These are phyloP conservation scores for Flaveria floridana DNA, from an alignment of 140 eudicot species.

Conservation along the genomic window DNA sequence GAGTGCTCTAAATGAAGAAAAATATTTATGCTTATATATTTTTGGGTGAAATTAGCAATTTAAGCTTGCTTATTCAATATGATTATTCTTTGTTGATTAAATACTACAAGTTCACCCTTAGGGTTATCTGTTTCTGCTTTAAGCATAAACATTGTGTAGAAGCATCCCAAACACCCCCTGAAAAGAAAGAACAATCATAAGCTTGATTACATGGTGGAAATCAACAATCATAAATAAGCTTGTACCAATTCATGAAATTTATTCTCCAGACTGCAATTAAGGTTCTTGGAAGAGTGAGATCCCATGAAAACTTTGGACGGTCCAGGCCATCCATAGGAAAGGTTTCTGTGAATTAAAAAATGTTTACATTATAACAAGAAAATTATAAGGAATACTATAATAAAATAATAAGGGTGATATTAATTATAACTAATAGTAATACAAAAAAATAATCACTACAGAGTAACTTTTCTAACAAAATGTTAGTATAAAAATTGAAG, in stretches of 20 bases:
- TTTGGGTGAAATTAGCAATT: neutral
- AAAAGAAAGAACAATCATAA: slow-evolving; percentile 2
- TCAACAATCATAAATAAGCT: slow-evolving; percentile 20
- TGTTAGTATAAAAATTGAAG: slow-evolving; percentile 11
- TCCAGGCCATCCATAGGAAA: slow-evolving; percentile 42
- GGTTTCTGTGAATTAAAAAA: slow-evolving; percentile 41
- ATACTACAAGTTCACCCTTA: slow-evolving; percentile 1
- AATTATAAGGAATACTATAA: neutral
- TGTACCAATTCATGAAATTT: slow-evolving; percentile 53
- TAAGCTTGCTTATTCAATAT: neutral
- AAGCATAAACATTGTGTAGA: neutral
- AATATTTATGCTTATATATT: neutral
- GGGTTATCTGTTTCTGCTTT: neutral
- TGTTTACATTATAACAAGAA: slow-evolving; percentile 13
- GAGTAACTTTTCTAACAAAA: slow-evolving; percentile 18
- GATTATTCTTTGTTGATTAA: slow-evolving; percentile 11
- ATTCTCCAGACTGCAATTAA: slow-evolving; percentile 38
- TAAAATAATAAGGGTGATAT: neutral
- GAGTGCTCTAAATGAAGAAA: slow-evolving; percentile 1
- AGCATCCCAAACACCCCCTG: slow-evolving; percentile 5
- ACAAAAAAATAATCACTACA: neutral
- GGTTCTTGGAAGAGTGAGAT: slow-evolving; percentile 37
- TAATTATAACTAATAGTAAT: neutral
- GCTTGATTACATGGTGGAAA: slow-evolving; percentile 25
- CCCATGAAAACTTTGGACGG: slow-evolving; percentile 41